These are phyloP conservation scores for Pascua sp. DNA, from an alignment of 1,284 basidiomycete genomes.

Conservation along the genomic window DNA sequence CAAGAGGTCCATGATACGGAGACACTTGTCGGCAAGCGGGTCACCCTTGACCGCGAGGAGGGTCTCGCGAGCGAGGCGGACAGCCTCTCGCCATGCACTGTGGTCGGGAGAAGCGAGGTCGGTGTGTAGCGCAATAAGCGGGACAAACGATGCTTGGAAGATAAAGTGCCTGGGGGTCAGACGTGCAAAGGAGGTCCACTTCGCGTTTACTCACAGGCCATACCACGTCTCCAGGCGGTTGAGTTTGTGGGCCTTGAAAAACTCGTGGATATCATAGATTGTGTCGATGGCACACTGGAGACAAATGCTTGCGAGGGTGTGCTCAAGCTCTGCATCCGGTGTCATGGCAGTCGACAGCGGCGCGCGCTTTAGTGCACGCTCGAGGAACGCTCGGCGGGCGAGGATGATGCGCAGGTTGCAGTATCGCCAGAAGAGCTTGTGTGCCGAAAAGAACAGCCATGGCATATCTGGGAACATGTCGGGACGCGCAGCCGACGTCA, in stretches of 20 bases:
- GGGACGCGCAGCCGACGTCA: constrained; percentile 6
- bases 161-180: constrained; percentile 22
- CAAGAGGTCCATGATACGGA: constrained; percentile 17
- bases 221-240: constrained; percentile 26
- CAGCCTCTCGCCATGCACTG: constrained; percentile 11
- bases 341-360: constrained; percentile 5
- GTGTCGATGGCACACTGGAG: constrained; percentile 18
- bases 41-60: constrained; percentile 11
- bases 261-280: constrained; percentile 21
- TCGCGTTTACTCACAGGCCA: constrained; percentile 16
- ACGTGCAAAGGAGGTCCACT: neutral
- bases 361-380: constrained; percentile 16
- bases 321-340: constrained; percentile 6
- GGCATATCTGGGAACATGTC: constrained; percentile 13
- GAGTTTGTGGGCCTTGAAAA: constrained; percentile 13
- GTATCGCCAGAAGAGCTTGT: constrained; percentile 30
- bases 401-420: constrained; percentile 27
- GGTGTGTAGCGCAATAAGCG: constrained; percentile 24
- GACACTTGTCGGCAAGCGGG: constrained; percentile 20
- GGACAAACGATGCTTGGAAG: constrained; percentile 27
- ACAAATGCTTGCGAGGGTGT: constrained; percentile 12
- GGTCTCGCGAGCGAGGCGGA: constrained; percentile 16
- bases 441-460: constrained; percentile 22
- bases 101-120: constrained; percentile 11
- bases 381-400: constrained; percentile 20